These are phyloP conservation scores for Aspergillus tanneri DNA, from an alignment of 2,329 filamentous ascomycete genomes.

Conservation along the genomic window DNA sequence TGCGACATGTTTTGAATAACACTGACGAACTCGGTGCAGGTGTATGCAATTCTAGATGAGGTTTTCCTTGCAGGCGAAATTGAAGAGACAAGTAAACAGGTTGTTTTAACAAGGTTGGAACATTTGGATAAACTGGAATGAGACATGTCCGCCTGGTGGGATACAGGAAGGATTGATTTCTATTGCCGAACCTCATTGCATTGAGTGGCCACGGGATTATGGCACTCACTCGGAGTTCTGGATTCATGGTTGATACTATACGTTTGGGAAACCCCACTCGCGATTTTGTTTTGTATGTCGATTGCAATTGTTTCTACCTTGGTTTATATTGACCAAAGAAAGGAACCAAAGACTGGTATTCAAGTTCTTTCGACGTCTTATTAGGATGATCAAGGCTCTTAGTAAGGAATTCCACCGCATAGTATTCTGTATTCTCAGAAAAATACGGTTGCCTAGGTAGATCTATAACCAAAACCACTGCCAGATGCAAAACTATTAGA, in stretches of 20 bases:
- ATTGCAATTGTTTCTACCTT: not conserved
- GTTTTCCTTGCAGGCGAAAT: constrained; percentile 98
- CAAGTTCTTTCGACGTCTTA: no score
- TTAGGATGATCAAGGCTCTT: no score
- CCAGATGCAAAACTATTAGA: no score
- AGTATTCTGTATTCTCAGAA: no score
- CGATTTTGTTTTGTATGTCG: not conserved
- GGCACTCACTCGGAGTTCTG: constrained; percentile 23
- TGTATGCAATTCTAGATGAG: constrained; percentile 97
- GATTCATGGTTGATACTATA: constrained; percentile 9
- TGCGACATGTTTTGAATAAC: no score
- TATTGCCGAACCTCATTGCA: constrained; percentile 20
- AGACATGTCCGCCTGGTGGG: constrained; percentile 18
- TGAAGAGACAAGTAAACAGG: constrained; percentile 97
- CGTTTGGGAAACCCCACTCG: constrained; percentile 7
- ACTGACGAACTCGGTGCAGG: constrained; percentile 48
- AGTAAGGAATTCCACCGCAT: no score
- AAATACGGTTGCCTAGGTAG: not conserved
- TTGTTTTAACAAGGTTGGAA: constrained; percentile 88
- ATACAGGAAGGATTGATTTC: not conserved
- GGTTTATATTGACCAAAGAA: no score
- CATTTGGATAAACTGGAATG: constrained; percentile 95
- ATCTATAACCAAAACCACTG: constrained; percentile 33
- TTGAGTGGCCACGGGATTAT: constrained; percentile 18
- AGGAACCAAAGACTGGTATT: no score